These are phyloP conservation scores for Zangia roseola DNA, from an alignment of 768 basidiomycete genomes.

Conservation along the genomic window DNA sequence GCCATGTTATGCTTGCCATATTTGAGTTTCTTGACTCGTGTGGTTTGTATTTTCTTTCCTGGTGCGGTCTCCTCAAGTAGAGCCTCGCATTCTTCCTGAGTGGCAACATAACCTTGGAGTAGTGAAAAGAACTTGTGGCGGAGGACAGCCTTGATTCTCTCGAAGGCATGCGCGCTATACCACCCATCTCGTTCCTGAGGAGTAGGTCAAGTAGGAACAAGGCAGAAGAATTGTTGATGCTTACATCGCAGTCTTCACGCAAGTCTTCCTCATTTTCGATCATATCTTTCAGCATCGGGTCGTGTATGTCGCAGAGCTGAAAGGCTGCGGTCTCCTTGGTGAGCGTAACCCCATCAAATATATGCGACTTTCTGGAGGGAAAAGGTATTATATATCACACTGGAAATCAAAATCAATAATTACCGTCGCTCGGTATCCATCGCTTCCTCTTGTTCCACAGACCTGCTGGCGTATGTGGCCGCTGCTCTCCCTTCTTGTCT, in stretches of 20 bases:
- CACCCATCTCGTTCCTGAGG: slow-evolving; percentile 82
- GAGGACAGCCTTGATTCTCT: slow-evolving; percentile 80
- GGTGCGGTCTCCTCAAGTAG: slow-evolving; percentile 45
- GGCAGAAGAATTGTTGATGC: slow-evolving; percentile 26
- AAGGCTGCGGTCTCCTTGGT: slow-evolving; percentile 89
- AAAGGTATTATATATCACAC: neutral
- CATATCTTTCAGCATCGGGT: slow-evolving; percentile 79
- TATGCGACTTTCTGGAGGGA: slow-evolving; percentile 61
- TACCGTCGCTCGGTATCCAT: slow-evolving; percentile 33
- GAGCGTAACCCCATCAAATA: slow-evolving; percentile 83
- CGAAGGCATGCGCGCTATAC: slow-evolving; percentile 75
- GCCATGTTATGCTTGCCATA: slow-evolving; percentile 86
- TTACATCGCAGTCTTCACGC: slow-evolving; percentile 71
- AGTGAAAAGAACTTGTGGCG: slow-evolving; percentile 84
- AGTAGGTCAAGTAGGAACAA: slow-evolving; percentile 1
- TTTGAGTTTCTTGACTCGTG: slow-evolving; percentile 52
- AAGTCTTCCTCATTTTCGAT: slow-evolving; percentile 72
- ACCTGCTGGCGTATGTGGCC: slow-evolving; percentile 26
- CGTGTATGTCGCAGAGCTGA: slow-evolving; percentile 90
- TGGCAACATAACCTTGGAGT: slow-evolving; percentile 66
- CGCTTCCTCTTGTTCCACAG: slow-evolving; percentile 34
- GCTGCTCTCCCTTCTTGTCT: slow-evolving; percentile 46
- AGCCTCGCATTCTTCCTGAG: slow-evolving; percentile 70
- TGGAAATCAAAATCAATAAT: neutral
- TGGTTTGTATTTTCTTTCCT: slow-evolving; percentile 33